Evolutionary conservation across 371 early-diverging fungal genomes (phyloP), one percentile per base, ranked within the genome.

Genomic region (Mucor mucedo): DNA sequence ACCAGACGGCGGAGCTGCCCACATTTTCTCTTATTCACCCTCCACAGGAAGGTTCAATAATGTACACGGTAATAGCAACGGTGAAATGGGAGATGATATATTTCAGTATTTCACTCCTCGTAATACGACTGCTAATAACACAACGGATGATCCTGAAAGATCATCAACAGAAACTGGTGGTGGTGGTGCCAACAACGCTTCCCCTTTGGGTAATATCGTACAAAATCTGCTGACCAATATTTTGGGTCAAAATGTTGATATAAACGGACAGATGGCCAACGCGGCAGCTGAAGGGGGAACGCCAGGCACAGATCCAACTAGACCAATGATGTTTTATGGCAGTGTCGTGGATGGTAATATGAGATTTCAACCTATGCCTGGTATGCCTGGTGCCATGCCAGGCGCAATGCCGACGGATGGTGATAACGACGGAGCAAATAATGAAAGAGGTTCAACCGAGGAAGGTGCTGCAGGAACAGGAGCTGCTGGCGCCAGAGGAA

Each of bases 301-400:
- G 38, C 6, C 50, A 3, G 48, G 29, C 21, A 21, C 8, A 2
- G 10, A 16, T 35, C 10, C 50, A 28, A 40, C 28, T 10, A 48
- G 70, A 41, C 74, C 79, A 0, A 48, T 70, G 28, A 39, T 78
- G 1, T 70, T 73, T 41, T 76, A 71, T 47, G 70, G 78, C 14
- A 73, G 70, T 58, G 58, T 73, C 60, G 60, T 76, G 2, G 75
- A 76, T 54, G 70, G 74, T 7, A 73, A 66, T 32, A 47, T 73
- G 42, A 72, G 71, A 21, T 59, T 74, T 11, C 72, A 73, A 33
- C 65, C 70, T 11, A 60, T 66, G 47, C 52, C 67, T 10, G 27
- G 33, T 16, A 66, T 62, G 54, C 66, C 66, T 38, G 60, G 55
- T 3, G 9, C 30, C 11, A 48, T 48, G 29, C 60, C 60, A 32